A percentile compares a stretch with the other conserved stretches of the same genome.
These are phyloP conservation scores for Serpula lacrymans DNA, from an alignment of 768 basidiomycete genomes.

Conservation along the genomic window DNA sequence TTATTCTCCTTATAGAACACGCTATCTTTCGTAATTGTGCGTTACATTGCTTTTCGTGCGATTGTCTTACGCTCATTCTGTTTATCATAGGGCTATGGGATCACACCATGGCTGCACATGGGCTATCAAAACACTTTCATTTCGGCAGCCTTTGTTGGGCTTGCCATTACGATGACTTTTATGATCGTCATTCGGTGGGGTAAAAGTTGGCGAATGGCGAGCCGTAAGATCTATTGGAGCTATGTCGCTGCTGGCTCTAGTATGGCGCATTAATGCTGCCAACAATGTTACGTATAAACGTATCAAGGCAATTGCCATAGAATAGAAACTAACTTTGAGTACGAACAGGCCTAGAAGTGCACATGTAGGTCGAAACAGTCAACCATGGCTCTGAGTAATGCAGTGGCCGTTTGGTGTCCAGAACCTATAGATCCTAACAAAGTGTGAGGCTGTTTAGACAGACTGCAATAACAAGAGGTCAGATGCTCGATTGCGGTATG, in stretches of 20 bases:
- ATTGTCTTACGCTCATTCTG: neutral
- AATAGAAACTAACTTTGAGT: too few relatives aligned
- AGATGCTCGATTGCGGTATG: slow-evolving; percentile 83
- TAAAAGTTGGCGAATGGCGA: slow-evolving; percentile 14
- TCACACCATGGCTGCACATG: slow-evolving; percentile 18
- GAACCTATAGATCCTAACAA: too few relatives aligned
- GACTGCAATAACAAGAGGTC: too few relatives aligned
- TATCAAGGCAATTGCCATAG: too few relatives aligned
- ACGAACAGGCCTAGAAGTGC: too few relatives aligned
- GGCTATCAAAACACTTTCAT: slow-evolving; percentile 15
- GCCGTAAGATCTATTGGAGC: slow-evolving; percentile 13
- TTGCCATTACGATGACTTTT: slow-evolving; percentile 18
- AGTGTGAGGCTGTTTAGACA: too few relatives aligned
- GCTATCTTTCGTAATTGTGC: slow-evolving; percentile 16
- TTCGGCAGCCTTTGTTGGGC: slow-evolving; percentile 15
- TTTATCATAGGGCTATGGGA: slow-evolving; percentile 13
- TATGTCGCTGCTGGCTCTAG: slow-evolving; percentile 13
- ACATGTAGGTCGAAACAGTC: too few relatives aligned
- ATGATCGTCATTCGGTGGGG: slow-evolving; percentile 13
- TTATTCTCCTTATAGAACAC: slow-evolving; percentile 10
- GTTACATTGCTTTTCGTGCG: neutral
- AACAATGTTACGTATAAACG: too few relatives aligned
- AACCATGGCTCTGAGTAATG: too few relatives aligned
- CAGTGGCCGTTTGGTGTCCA: too few relatives aligned
- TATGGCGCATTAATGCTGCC: neutral